A percentile compares a stretch with the other conserved stretches of the same genome.
Evolutionary conservation across 371 early-diverging fungal genomes (phyloP).

Genomic region (Nematocida sp.): DNA sequence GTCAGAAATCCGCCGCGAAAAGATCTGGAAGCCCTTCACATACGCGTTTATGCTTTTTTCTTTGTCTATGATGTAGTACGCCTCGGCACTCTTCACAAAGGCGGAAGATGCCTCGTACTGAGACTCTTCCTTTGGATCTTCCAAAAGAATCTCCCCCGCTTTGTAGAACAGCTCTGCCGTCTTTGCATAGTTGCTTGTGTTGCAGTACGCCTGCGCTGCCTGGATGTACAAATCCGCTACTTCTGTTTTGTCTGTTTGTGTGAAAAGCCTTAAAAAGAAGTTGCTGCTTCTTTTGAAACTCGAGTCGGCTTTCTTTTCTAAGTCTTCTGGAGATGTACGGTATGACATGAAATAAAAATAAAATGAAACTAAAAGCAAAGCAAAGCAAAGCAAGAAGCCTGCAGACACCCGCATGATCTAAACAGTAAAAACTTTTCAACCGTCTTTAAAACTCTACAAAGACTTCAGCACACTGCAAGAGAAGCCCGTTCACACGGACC

Average conservation of each 20-base stretch:
- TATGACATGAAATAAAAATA: constrained; percentile 38
- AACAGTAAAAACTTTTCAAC: too few species aligned
- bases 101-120: constrained; percentile 11
- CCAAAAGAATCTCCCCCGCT: constrained; percentile 36
- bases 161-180: constrained; percentile 29
- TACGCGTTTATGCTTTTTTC: constrained; percentile 23
- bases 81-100: constrained; percentile 41
- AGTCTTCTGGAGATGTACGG: constrained; percentile 39
- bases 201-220: constrained; percentile 31
- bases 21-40: background rate
- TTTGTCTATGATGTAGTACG: constrained; percentile 37
- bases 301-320: constrained; percentile 41
- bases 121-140: constrained; percentile 22
- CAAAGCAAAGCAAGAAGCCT: too few species aligned
- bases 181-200: constrained; percentile 3
- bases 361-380: too few species aligned
- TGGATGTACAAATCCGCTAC: constrained; percentile 25
- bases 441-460: too few species aligned
- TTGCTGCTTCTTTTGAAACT: constrained; percentile 10
- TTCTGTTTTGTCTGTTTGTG: constrained; percentile 8
- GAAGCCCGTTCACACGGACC: too few species aligned
- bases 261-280: constrained; percentile 7
- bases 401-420: too few species aligned
- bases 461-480: too few species aligned
- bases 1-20: background rate